Conservation (phyloP, 345 rosid genomes). For the Citrus mangshanensis region DNA sequence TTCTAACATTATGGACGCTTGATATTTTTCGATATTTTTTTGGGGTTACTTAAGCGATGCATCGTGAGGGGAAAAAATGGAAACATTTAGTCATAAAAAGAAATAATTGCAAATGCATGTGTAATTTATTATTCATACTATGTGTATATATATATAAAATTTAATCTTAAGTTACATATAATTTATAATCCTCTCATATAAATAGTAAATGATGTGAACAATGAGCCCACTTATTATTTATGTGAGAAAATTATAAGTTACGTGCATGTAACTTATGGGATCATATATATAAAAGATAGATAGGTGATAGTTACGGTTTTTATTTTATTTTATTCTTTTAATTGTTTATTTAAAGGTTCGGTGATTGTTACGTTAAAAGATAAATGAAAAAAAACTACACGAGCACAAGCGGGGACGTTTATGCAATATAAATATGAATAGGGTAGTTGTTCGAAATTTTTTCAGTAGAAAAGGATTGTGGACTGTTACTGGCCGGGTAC, state of each 20-base stretch:
- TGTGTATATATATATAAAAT: too few relatives aligned
- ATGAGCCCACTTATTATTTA: rapidly evolving
- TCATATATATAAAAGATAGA: too few relatives aligned
- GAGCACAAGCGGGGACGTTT: background rate
- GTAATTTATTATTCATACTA: conserved; percentile 2
- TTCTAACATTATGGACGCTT: background rate
- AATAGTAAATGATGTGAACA: rapidly evolving
- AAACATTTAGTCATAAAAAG: background rate
- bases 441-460: background rate
- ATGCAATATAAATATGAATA: background rate
- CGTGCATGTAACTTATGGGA: rapidly evolving
- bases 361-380: too few relatives aligned
- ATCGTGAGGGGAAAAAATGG: background rate
- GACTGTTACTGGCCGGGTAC: conserved; percentile 20
- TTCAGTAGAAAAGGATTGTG: background rate
- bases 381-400: too few relatives aligned
- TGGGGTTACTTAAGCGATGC: background rate
- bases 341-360: background rate
- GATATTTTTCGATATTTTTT: background rate
- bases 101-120: background rate
- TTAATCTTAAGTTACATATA: too few relatives aligned
- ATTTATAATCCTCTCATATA: too few relatives aligned
- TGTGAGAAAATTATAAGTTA: too few relatives aligned
- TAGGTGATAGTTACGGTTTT: too few relatives aligned
- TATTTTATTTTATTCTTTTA: background rate